Conservation (phyloP, 2,329 filamentous ascomycete genomes). For the Stachybotrys elegans region DNA sequence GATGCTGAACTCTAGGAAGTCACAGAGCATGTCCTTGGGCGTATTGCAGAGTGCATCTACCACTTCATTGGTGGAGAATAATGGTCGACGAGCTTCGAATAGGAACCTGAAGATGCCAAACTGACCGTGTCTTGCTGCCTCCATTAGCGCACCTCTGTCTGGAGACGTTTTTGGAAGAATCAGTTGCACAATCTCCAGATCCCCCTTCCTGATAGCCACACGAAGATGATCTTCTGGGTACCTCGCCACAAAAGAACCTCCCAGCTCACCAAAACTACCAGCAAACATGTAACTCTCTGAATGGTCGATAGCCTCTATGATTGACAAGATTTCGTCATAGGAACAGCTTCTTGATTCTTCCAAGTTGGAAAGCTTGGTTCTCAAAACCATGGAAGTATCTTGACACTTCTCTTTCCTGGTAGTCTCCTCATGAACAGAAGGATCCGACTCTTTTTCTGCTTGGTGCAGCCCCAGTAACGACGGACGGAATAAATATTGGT, state of each 20-base stretch:
- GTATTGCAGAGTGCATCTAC: not conserved
- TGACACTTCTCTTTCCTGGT: too few relatives aligned
- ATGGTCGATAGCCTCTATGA: not conserved
- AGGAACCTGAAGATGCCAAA: not conserved
- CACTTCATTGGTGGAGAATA: not conserved
- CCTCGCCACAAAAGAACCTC: too few relatives aligned
- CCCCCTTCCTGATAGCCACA: not conserved
- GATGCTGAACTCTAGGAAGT: not conserved
- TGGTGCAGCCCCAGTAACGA: too few relatives aligned
- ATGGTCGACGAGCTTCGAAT: not conserved
- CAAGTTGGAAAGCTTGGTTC: too few relatives aligned
- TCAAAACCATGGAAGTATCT: too few relatives aligned
- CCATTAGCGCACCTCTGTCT: not conserved
- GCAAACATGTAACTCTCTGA: too few relatives aligned
- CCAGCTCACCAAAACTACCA: too few relatives aligned
- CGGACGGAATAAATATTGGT: too few relatives aligned
- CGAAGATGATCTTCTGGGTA: not conserved
- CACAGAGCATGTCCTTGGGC: not conserved
- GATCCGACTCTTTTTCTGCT: too few relatives aligned
- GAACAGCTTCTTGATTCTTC: too few relatives aligned
- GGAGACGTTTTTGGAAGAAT: not conserved
- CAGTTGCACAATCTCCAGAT: not conserved
- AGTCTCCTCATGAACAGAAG: too few relatives aligned
- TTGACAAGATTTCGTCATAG: too few relatives aligned
- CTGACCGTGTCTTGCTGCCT: not conserved